phyloP scores from a whole-genome alignment of 2,329 filamentous ascomycete genomes.

The Sclerotinia subarctica region DNA sequence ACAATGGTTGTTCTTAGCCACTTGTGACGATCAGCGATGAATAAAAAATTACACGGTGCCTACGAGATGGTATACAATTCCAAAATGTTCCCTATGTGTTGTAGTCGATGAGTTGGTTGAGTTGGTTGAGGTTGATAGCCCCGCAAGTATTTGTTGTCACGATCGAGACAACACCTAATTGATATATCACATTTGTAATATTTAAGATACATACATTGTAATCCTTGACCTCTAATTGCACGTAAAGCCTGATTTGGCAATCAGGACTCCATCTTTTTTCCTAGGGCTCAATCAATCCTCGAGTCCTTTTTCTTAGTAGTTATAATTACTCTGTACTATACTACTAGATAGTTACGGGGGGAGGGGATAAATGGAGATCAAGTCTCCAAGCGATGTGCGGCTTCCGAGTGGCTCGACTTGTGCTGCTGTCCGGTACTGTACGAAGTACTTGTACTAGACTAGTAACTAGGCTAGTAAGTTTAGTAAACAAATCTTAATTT shows the following conservation, averaged over 20 bases:
- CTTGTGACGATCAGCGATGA: too few relatives aligned
- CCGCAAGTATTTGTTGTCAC: conserved; percentile 9
- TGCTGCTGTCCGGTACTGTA: too few relatives aligned
- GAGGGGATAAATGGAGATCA: background rate
- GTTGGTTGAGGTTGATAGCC: conserved; percentile 1
- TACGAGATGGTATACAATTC: background rate
- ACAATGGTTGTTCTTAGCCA: background rate
- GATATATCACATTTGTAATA: background rate
- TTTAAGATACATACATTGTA: background rate
- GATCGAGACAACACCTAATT: background rate
- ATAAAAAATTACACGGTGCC: background rate
- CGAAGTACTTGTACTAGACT: background rate
- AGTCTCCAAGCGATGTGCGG: background rate
- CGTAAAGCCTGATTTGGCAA: background rate
- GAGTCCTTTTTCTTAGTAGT: background rate
- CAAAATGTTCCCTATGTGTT: background rate
- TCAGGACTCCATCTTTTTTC: background rate
- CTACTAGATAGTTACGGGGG: too few relatives aligned
- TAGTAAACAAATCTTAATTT: conserved; percentile 12
- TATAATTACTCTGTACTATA: too few relatives aligned
- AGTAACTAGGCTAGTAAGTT: too few relatives aligned
- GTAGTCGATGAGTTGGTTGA: conserved; percentile 4
- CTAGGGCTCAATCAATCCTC: background rate
- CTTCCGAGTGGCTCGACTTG: conserved; percentile 11
- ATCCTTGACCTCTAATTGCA: background rate